Percentiles rank a stretch among this genome's conserved stretches.
Evolutionary conservation across 1,139 yeast species (phyloP).

Genomic region (Suhomyces yuchorum): DNA sequence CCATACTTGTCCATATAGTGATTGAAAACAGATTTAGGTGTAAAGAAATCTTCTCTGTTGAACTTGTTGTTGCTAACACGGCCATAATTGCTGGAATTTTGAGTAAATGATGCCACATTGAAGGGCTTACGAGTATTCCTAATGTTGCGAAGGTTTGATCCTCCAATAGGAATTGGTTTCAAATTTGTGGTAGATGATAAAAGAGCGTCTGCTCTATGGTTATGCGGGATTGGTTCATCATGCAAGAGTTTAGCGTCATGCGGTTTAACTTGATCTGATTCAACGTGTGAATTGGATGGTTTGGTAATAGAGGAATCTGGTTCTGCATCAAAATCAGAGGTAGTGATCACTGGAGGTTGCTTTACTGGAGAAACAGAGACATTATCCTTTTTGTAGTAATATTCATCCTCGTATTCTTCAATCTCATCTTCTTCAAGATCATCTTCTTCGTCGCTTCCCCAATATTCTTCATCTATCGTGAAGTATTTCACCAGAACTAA

Average conservation of each 20-base stretch:
- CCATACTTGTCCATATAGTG: conserved; percentile 74
- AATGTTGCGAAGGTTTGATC: conserved; percentile 38
- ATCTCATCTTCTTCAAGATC: conserved; percentile 33
- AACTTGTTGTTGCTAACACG: conserved; percentile 33
- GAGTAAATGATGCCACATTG: conserved; percentile 58
- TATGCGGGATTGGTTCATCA: conserved; percentile 32
- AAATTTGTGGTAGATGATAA: conserved; percentile 42
- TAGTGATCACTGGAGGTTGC: conserved; percentile 15
- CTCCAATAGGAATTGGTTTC: conserved; percentile 47
- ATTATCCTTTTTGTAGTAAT: conserved; percentile 18
- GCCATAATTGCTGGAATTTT: conserved; percentile 28
- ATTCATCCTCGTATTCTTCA: conserved; percentile 24
- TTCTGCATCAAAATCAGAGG: conserved; percentile 14
- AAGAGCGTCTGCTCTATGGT: conserved; percentile 50
- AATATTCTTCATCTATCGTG: conserved; percentile 81
- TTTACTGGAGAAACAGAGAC: conserved; percentile 11
- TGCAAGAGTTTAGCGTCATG: conserved; percentile 11
- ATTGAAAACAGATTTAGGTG: conserved; percentile 73
- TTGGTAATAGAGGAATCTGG: conserved; percentile 3
- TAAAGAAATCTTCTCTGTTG: conserved; percentile 70
- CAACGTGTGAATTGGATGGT: conserved; percentile 13
- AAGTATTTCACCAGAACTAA: conserved; percentile 62
- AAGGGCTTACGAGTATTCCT: conserved; percentile 61
- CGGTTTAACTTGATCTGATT: conserved; percentile 14
- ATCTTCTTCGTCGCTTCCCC: conserved; percentile 50